Percentiles rank a stretch among this genome's conserved stretches.
phyloP scores from a whole-genome alignment of 2,329 filamentous ascomycete genomes.

The Beauveria sp. region DNA sequence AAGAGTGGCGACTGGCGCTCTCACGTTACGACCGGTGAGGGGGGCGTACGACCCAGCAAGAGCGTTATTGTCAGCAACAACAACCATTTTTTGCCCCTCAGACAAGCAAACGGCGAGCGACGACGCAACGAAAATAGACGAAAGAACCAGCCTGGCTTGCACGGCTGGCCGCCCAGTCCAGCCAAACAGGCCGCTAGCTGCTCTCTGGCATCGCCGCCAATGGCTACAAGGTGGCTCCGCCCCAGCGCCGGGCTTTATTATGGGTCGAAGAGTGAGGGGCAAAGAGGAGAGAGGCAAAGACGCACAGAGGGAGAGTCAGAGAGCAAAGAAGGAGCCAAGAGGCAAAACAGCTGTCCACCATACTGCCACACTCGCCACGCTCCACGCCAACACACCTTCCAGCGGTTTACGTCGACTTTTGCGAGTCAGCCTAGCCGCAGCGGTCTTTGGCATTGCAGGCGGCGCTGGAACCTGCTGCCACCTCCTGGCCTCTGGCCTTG shows the following conservation, averaged over 20 bases:
- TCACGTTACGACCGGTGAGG: neutral
- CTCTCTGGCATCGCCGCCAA: neutral
- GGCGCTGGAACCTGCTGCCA: neutral
- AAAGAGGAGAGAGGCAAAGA: neutral
- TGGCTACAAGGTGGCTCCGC: neutral
- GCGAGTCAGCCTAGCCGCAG: neutral
- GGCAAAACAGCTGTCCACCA: neutral
- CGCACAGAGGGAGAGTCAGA: neutral
- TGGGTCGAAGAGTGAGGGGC: neutral
- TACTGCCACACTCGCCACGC: neutral
- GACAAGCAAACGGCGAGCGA: neutral
- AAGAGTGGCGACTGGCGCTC: neutral
- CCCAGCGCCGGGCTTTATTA: neutral
- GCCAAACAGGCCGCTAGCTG: neutral
- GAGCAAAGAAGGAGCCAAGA: neutral
- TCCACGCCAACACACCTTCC: too few relatives aligned
- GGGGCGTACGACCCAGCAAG: neutral
- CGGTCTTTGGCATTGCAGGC: neutral
- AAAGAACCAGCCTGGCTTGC: neutral
- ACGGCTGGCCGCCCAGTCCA: neutral
- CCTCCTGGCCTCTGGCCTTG: neutral
- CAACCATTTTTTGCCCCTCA: neutral
- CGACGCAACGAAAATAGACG: neutral
- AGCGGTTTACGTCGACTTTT: neutral
- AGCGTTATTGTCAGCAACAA: constrained; percentile 3